Conservation (phyloP, 495 filamentous ascomycete genomes). For the Clavariopsis aquatica region DNA sequence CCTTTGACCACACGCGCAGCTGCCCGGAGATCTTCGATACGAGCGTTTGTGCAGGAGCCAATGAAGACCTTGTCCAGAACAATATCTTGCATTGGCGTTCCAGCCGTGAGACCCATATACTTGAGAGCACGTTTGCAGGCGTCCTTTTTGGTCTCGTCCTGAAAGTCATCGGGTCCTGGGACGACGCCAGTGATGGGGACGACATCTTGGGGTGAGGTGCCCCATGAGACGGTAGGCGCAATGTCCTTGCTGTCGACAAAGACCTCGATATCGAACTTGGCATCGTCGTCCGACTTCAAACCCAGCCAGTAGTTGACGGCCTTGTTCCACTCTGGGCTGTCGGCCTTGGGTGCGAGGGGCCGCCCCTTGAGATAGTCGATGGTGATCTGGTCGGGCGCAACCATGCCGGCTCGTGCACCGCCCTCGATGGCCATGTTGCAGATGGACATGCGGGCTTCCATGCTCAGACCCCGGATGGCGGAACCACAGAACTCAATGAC, state of each 20-base stretch:
- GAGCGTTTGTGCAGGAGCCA: slow-evolving; percentile 94
- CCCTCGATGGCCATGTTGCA: slow-evolving; percentile 99
- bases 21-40: slow-evolving; percentile 92
- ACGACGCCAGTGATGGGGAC: slow-evolving; percentile 88
- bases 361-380: slow-evolving; percentile 92
- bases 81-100: slow-evolving; percentile 88
- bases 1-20: slow-evolving; percentile 84
- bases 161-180: slow-evolving; percentile 83
- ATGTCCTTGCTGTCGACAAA: slow-evolving; percentile 91
- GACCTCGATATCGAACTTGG: slow-evolving; percentile 83
- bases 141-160: slow-evolving; percentile 72
- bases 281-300: slow-evolving; percentile 79
- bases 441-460: slow-evolving; percentile 98
- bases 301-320: slow-evolving; percentile 87
- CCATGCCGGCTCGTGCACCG: slow-evolving; percentile 93
- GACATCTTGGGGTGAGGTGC: slow-evolving; percentile 94
- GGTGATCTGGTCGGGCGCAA: slow-evolving; percentile 90
- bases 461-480: slow-evolving; percentile 83
- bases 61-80: slow-evolving; percentile 95
- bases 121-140: slow-evolving; percentile 80
- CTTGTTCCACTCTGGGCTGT: slow-evolving; percentile 84
- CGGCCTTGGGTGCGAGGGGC: slow-evolving; percentile 81
- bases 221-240: slow-evolving; percentile 91
- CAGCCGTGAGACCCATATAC: slow-evolving; percentile 90
- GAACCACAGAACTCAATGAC: slow-evolving; percentile 98